Evolutionary conservation across 768 basidiomycete genomes (phyloP).

Genomic region (Podaxis sp.): DNA sequence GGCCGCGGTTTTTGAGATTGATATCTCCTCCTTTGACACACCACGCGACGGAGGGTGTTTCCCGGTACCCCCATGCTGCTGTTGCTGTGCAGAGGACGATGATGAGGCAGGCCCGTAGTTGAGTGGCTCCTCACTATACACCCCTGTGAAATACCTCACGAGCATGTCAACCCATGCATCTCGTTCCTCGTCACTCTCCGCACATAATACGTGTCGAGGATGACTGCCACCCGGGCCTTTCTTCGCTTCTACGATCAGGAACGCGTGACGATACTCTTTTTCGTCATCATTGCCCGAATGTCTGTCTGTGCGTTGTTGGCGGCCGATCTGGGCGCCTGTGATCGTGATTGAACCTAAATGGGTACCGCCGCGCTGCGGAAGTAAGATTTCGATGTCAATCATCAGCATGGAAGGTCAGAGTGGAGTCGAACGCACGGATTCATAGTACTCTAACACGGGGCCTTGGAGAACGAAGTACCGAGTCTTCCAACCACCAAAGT

Average conservation of each 20-base stretch:
- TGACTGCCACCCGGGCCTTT: constrained; percentile 67
- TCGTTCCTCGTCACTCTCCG: constrained; percentile 91
- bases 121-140: constrained; percentile 72
- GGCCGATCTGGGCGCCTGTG: constrained; percentile 93
- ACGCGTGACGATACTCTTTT: constrained; percentile 94
- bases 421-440: constrained; percentile 66
- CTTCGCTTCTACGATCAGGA: constrained; percentile 91
- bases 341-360: constrained; percentile 90
- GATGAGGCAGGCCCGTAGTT: constrained; percentile 26
- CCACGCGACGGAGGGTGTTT: constrained; percentile 37
- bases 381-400: constrained; percentile 2
- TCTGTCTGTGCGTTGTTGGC: constrained; percentile 74
- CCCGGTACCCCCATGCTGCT: constrained; percentile 34
- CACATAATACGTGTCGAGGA: constrained; percentile 90
- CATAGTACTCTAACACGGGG: constrained; percentile 90
- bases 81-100: constrained; percentile 27
- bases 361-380: constrained; percentile 73
- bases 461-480: constrained; percentile 94
- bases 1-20: constrained; percentile 40
- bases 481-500: constrained; percentile 98
- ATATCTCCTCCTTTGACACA: constrained; percentile 60
- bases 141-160: constrained; percentile 81
- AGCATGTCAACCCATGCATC: constrained; percentile 95
- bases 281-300: constrained; percentile 61
- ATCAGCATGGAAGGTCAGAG: constrained; percentile 18